A percentile compares a stretch with the other conserved stretches of the same genome.
These are phyloP conservation scores for Botrytis aclada DNA, from an alignment of 2,329 filamentous ascomycete species.

Conservation along the genomic window DNA sequence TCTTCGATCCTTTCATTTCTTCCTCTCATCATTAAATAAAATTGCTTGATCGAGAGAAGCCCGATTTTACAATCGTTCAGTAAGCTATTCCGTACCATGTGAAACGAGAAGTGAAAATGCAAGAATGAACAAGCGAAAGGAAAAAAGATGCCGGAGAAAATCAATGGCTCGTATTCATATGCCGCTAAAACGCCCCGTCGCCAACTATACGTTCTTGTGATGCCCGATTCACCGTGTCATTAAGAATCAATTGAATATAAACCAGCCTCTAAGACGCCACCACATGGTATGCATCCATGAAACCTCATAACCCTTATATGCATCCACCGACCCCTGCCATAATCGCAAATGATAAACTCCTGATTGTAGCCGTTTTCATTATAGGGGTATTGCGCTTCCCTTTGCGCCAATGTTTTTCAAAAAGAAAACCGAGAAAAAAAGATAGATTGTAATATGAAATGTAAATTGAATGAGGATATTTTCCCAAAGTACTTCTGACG, in stretches of 20 bases:
- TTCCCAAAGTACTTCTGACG: too few species aligned
- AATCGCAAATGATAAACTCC: conserved; percentile 8
- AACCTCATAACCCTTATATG: conserved; percentile 10
- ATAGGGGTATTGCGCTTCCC: conserved; percentile 11
- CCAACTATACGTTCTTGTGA: neutral
- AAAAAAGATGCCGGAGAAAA: neutral
- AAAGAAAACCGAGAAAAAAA: neutral
- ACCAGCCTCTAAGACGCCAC: conserved; percentile 3
- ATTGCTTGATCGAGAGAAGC: neutral
- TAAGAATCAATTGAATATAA: neutral
- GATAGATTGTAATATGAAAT: neutral
- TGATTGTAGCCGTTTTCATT: neutral
- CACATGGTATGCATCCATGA: neutral
- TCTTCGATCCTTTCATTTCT: neutral
- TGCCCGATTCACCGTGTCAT: neutral
- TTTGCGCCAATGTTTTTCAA: conserved; percentile 4
- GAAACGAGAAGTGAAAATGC: neutral
- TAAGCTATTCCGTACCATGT: neutral
- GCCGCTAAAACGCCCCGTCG: neutral
- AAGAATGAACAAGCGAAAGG: neutral
- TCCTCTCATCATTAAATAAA: neutral
- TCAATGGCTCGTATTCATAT: conserved; percentile 1
- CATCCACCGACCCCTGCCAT: neutral
- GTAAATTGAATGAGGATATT: neutral
- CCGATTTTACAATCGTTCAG: neutral